Evolutionary conservation across 495 filamentous ascomycete species (phyloP).

Genomic region (Elasticomyces elasticus): DNA sequence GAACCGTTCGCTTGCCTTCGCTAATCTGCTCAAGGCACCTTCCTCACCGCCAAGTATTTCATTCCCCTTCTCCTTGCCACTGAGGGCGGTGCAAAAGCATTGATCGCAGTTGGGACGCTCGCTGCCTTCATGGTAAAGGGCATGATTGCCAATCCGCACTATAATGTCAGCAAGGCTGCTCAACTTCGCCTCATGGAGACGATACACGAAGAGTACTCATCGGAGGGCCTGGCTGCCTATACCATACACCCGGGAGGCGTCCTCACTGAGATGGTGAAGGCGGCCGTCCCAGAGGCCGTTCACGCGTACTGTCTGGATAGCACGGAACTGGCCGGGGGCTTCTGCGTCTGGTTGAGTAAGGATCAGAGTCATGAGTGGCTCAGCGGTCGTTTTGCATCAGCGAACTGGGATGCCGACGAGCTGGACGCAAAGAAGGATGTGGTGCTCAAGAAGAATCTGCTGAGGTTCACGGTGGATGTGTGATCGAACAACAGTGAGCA

Average conservation of each 20-base stretch:
- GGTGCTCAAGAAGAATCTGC: constrained; percentile 23
- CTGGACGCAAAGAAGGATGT: constrained; percentile 24
- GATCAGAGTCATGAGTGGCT: constrained; percentile 22
- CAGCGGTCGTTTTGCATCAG: constrained; percentile 38
- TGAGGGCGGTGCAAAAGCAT: constrained; percentile 24
- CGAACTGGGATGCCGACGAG: constrained; percentile 26
- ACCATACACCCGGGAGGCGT: constrained; percentile 26
- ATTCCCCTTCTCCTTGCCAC: constrained; percentile 19
- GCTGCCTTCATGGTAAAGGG: constrained; percentile 22
- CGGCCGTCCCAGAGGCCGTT: constrained; percentile 22
- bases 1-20: no score
- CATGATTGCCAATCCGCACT: constrained; percentile 28
- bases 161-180: constrained; percentile 29
- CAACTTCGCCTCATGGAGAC: constrained; percentile 23
- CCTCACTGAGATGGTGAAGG: constrained; percentile 21
- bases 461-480: constrained; percentile 16
- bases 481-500: no score
- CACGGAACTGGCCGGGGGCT: constrained; percentile 22
- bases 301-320: constrained; percentile 20
- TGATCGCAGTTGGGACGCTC: constrained; percentile 29
- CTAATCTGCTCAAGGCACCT: no score
- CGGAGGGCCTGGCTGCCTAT: constrained; percentile 13
- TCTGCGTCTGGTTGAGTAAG: constrained; percentile 18
- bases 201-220: constrained; percentile 20
- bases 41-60: constrained; percentile 21